Percentiles rank a stretch among this genome's conserved stretches.
phyloP scores from a whole-genome alignment of 164 flowering plant species.

The Echeveria elegans region DNA sequence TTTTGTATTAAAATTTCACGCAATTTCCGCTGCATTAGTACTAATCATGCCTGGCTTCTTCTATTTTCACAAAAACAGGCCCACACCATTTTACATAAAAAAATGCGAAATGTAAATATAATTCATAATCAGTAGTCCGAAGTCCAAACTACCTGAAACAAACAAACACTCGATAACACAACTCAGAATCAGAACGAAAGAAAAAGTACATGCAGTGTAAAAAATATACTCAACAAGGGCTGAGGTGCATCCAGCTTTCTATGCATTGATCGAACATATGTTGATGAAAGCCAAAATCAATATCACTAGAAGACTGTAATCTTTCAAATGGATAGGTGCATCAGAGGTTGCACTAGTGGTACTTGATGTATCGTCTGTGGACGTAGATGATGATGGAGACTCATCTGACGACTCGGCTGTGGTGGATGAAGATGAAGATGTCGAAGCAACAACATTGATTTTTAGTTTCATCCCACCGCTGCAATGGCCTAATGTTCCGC shows the following conservation, averaged over 20 bases:
- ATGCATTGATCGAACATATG: not conserved
- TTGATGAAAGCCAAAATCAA: not conserved
- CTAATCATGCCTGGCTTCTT: no score
- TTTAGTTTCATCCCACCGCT: slow-evolving; percentile 65
- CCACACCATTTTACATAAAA: no score
- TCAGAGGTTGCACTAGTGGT: not conserved
- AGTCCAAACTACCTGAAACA: no score
- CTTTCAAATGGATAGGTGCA: not conserved
- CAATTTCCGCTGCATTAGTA: no score
- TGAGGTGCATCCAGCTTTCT: not conserved
- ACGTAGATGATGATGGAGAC: not conserved
- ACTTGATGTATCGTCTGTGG: not conserved
- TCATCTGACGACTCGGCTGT: slow-evolving; percentile 10
- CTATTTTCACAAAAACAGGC: no score
- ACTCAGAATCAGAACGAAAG: not conserved
- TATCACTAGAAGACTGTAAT: not conserved
- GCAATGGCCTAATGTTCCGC: slow-evolving; percentile 65
- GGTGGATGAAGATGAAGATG: slow-evolving; percentile 16
- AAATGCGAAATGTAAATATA: no score
- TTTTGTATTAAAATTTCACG: no score
- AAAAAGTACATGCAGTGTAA: not conserved
- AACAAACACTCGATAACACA: not conserved
- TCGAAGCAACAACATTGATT: slow-evolving; percentile 28
- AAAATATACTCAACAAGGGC: not conserved
- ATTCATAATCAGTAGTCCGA: no score